These are phyloP conservation scores for Carex arenaria DNA, from an alignment of 202 grass and related monocot species.

Conservation along the genomic window DNA sequence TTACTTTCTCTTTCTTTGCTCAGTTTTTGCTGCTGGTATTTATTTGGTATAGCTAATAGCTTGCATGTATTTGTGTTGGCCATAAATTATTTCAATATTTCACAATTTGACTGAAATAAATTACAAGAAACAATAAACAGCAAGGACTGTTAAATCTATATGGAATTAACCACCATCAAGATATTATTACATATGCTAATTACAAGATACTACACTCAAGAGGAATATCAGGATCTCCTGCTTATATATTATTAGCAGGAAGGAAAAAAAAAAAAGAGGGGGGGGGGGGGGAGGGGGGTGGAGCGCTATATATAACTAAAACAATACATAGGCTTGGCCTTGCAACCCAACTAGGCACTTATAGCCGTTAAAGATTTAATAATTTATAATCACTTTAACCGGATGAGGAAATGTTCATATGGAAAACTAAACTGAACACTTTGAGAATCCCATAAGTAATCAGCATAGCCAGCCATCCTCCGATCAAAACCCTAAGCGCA, in stretches of 20 bases:
- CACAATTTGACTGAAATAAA: background rate
- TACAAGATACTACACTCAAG: background rate
- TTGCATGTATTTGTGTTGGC: background rate
- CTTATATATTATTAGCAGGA: background rate
- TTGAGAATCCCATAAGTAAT: slow-evolving; percentile 74
- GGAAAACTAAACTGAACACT: slow-evolving; percentile 40
- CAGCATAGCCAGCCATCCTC: slow-evolving; percentile 83
- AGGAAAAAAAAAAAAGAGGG: background rate
- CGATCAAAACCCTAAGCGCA: slow-evolving; percentile 50
- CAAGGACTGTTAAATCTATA: background rate
- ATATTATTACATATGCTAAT: background rate
- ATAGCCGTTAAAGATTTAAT: background rate
- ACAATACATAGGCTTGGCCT: background rate
- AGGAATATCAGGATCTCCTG: background rate
- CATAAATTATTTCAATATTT: background rate
- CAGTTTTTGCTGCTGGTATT: too few species aligned
- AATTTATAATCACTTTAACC: background rate
- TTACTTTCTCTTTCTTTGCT: too few species aligned
- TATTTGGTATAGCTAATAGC: background rate
- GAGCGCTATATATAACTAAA: background rate
- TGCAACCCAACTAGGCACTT: background rate
- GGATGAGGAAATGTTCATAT: slow-evolving; percentile 36
- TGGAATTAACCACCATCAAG: background rate
- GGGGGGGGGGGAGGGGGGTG: too few species aligned
- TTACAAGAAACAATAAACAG: background rate